A percentile compares a stretch with the other conserved stretches of the same genome.
Conservation (phyloP, 148 eudicot species). For the Camellia granthamiana region DNA sequence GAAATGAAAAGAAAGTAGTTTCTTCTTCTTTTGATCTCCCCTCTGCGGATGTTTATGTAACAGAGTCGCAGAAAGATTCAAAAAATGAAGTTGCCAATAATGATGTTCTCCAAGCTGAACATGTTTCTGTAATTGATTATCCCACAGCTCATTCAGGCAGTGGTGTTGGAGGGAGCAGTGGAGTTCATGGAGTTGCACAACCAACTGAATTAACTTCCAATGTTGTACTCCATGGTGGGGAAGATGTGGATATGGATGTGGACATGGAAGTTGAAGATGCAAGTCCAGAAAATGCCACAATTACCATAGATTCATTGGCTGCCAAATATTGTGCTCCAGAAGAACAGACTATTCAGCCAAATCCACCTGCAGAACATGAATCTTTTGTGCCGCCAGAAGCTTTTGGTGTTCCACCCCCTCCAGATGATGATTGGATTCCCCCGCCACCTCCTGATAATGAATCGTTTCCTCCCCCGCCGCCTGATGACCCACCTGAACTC, state of each 20-base stretch:
- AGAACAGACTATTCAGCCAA: conserved; percentile 33
- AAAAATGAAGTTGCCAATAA: conserved; percentile 21
- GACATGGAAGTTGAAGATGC: conserved; percentile 96
- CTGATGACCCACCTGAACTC: conserved; percentile 73
- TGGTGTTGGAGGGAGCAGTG: conserved; percentile 28
- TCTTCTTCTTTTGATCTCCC: conserved; percentile 23
- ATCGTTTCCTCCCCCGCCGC: conserved; percentile 92
- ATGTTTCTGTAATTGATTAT: conserved; percentile 18
- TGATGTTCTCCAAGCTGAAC: conserved; percentile 16
- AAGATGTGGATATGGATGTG: conserved; percentile 90
- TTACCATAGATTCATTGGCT: conserved; percentile 11
- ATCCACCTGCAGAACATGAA: conserved; percentile 23
- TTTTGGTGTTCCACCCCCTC: conserved; percentile 63
- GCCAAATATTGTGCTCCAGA: conserved; percentile 10
- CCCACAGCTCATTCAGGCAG: conserved; percentile 11
- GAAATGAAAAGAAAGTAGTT: conserved; percentile 18
- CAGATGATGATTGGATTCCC: conserved; percentile 79
- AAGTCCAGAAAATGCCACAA: conserved; percentile 20
- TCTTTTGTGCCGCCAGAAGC: conserved; percentile 28
- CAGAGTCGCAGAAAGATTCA: conserved; percentile 17
- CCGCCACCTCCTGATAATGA: conserved; percentile 95
- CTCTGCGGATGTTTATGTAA: conserved; percentile 22
- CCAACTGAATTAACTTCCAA: conserved; percentile 28
- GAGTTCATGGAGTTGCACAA: conserved; percentile 23
- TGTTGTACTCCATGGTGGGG: conserved; percentile 31